A percentile compares a stretch with the other conserved stretches of the same genome.
phyloP scores from a whole-genome alignment of 257 asterid genomes.

The Solanum okadae region DNA sequence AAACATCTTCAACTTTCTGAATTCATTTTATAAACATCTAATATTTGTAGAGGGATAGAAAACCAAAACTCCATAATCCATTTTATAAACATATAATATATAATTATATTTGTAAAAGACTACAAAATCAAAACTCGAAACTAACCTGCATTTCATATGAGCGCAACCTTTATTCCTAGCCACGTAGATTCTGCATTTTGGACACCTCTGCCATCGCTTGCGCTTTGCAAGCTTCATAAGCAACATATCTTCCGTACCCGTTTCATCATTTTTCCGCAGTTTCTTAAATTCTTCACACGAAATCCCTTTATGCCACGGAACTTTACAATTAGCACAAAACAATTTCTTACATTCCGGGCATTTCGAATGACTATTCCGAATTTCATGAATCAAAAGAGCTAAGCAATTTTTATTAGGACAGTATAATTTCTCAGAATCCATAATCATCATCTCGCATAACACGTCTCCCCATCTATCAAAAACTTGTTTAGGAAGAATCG shows the following conservation, averaged over 20 bases:
- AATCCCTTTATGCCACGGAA: conserved; percentile 54
- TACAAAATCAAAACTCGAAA: background rate
- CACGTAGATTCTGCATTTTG: conserved; percentile 41
- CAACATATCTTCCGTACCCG: conserved; percentile 12
- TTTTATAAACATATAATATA: too few species aligned
- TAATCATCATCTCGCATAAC: conserved; percentile 44
- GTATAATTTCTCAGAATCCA: conserved; percentile 40
- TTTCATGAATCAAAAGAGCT: conserved; percentile 37
- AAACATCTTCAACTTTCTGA: too few species aligned
- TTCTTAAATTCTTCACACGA: conserved; percentile 42
- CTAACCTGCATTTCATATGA: conserved; percentile 63
- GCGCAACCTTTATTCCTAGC: conserved; percentile 51
- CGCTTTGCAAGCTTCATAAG: conserved; percentile 8
- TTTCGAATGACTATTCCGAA: conserved; percentile 11
- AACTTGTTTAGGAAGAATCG: conserved; percentile 48
- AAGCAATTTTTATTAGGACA: conserved; percentile 72
- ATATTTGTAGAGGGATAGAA: too few species aligned
- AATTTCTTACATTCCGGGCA: conserved; percentile 59
- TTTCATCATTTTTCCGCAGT: conserved; percentile 14
- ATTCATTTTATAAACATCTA: too few species aligned
- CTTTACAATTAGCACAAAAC: conserved; percentile 56
- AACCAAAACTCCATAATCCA: too few species aligned
- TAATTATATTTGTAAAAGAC: too few species aligned
- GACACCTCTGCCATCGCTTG: conserved; percentile 39
- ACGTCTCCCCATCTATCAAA: conserved; percentile 71